Percentiles rank a stretch among this genome's conserved stretches.
phyloP scores from a whole-genome alignment of 164 flowering plant genomes.

The Magnolia officinalis region DNA sequence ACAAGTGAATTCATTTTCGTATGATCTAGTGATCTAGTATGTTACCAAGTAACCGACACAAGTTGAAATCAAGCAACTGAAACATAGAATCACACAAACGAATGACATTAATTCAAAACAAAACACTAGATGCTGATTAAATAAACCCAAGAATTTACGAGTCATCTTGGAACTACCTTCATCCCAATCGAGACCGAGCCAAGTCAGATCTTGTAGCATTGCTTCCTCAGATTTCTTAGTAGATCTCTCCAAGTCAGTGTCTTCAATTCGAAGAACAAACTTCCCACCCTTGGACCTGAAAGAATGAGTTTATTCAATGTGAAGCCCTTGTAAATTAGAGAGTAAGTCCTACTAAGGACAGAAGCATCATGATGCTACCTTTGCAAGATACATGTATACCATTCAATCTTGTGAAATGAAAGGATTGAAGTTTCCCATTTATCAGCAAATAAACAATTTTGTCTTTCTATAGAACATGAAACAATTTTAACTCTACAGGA shows the following conservation, averaged over 20 bases:
- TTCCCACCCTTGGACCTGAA: constrained; percentile 86
- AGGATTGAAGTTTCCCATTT: background rate
- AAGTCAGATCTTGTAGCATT: constrained; percentile 67
- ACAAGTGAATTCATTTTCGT: background rate
- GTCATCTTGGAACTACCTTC: constrained; percentile 51
- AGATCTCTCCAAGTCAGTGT: constrained; percentile 92
- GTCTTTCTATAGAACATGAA: background rate
- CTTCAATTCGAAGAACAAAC: constrained; percentile 87
- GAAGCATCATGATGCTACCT: background rate
- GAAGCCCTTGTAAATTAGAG: background rate
- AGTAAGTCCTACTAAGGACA: background rate
- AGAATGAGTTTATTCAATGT: background rate
- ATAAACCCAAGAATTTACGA: too few species aligned
- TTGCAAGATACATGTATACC: background rate
- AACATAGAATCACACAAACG: background rate
- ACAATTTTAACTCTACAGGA: background rate
- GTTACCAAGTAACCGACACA: background rate
- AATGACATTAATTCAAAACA: too few species aligned
- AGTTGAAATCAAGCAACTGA: background rate
- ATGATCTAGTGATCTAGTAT: background rate
- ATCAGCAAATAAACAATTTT: too few species aligned
- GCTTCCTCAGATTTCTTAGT: constrained; percentile 88
- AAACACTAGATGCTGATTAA: too few species aligned
- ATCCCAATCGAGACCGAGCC: constrained; percentile 98
- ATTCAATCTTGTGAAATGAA: background rate